Evolutionary conservation across 75 land plant genomes (phyloP).

Genomic region (Larix kaempferi): DNA sequence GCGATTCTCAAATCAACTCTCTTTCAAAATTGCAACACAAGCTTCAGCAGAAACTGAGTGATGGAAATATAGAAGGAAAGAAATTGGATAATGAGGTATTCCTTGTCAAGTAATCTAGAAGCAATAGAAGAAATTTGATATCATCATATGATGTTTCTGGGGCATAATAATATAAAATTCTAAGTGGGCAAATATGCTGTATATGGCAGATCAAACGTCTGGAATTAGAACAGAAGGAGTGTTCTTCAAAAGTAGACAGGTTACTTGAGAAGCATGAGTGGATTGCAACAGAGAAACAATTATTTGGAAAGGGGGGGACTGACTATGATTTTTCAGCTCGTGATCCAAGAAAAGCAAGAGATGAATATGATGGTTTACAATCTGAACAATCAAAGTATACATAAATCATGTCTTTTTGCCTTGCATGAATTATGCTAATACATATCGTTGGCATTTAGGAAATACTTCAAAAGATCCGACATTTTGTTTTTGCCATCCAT

Average conservation of each 20-base stretch:
- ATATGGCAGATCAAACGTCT: conserved; percentile 68
- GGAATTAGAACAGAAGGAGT: conserved; percentile 83
- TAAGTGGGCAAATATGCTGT: background rate
- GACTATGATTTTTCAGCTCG: conserved; percentile 90
- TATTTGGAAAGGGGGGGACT: conserved; percentile 92
- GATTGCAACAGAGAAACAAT: conserved; percentile 89
- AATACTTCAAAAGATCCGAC: background rate
- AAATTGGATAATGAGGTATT: conserved; percentile 96
- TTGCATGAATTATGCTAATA: background rate
- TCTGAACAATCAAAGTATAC: conserved; percentile 72
- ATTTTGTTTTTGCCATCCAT: conserved; percentile 1
- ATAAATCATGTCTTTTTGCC: background rate
- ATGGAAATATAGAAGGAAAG: conserved; percentile 73
- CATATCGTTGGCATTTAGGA: background rate
- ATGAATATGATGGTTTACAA: conserved; percentile 72
- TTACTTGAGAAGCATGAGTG: conserved; percentile 84
- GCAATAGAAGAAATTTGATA: background rate
- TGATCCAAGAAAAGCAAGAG: conserved; percentile 63
- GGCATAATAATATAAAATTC: background rate
- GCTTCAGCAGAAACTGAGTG: conserved; percentile 71
- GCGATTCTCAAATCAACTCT: conserved; percentile 79
- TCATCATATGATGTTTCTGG: background rate
- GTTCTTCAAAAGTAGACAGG: conserved; percentile 68
- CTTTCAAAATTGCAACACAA: conserved; percentile 65
- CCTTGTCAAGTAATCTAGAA: background rate